Conservation (phyloP, 805 yeast genomes). For the Pachysolen tannophilus region DNA sequence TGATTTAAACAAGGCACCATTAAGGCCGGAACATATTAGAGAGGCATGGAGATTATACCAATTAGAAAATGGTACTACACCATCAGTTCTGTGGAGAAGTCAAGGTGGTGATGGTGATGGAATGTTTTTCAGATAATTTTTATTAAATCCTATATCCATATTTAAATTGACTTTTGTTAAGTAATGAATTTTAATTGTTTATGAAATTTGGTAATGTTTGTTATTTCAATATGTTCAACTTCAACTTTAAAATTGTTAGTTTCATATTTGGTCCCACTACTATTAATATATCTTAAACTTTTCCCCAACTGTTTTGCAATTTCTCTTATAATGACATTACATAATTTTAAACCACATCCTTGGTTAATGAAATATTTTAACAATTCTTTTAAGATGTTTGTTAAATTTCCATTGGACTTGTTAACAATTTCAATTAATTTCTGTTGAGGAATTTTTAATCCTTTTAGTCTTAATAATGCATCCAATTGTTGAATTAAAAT, state of each 20-base stretch:
- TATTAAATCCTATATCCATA: neutral
- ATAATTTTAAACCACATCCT: conserved; percentile 31
- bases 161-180: too few species aligned
- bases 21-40: conserved; percentile 75
- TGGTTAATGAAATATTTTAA: conserved; percentile 32
- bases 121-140: conserved; percentile 47
- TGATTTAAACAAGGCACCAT: conserved; percentile 37
- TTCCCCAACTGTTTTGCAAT: conserved; percentile 20
- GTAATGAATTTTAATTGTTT: too few species aligned
- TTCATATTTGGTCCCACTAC: conserved; percentile 7
- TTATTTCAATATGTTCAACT: neutral
- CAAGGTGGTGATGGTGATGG: conserved; percentile 73
- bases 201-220: neutral
- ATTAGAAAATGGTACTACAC: conserved; percentile 55
- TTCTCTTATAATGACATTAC: conserved; percentile 26
- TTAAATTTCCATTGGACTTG: conserved; percentile 28
- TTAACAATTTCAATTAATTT: conserved; percentile 30
- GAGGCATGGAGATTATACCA: conserved; percentile 83
- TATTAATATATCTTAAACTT: too few species aligned
- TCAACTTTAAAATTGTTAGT: neutral
- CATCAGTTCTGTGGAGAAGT: conserved; percentile 58
- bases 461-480: conserved; percentile 36
- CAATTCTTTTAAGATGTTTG: conserved; percentile 29
- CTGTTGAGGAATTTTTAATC: conserved; percentile 35
- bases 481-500: conserved; percentile 32